Evolutionary conservation across 495 filamentous ascomycete genomes (phyloP).

Genomic region (Podospora tetraspora): DNA sequence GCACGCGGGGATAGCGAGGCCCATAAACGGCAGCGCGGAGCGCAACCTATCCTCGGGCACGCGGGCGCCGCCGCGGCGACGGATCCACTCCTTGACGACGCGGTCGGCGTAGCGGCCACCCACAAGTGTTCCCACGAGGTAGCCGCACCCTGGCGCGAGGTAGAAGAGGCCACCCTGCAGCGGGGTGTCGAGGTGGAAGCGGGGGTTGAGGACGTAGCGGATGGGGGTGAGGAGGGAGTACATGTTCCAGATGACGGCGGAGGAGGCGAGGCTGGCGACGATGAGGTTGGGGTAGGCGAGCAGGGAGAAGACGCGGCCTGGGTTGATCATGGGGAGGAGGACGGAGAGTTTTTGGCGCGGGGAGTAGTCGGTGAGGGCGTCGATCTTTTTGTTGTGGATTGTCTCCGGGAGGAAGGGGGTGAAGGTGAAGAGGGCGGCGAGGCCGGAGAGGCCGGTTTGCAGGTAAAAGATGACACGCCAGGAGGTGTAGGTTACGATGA

Average conservation of each 20-base stretch:
- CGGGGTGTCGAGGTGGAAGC: neutral
- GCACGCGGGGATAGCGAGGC: neutral
- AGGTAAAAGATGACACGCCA: slow-evolving; percentile 73
- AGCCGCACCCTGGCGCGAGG: neutral
- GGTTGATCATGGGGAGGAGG: slow-evolving; percentile 57
- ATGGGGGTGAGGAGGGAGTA: neutral
- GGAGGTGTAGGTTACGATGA: slow-evolving; percentile 63
- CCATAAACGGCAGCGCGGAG: slow-evolving; percentile 46
- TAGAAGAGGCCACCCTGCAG: neutral
- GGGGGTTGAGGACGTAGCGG: neutral
- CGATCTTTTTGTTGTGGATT: neutral
- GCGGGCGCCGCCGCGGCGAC: slow-evolving; percentile 50
- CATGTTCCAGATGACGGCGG: slow-evolving; percentile 25
- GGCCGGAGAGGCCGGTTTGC: slow-evolving; percentile 57
- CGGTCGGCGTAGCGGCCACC: slow-evolving; percentile 69
- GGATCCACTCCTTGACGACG: slow-evolving; percentile 58
- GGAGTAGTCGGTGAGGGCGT: neutral
- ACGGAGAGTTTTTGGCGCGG: slow-evolving; percentile 45
- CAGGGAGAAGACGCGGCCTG: slow-evolving; percentile 54
- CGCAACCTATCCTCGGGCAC: slow-evolving; percentile 66
- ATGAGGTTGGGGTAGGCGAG: slow-evolving; percentile 63
- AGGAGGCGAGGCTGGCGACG: slow-evolving; percentile 54
- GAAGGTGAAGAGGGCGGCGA: slow-evolving; percentile 53
- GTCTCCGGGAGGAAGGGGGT: slow-evolving; percentile 62
- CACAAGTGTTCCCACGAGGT: slow-evolving; percentile 24